Base-by-base conservation (phyloP, 164 flowering plant species). In the Stephania yunnanensis region DNA sequence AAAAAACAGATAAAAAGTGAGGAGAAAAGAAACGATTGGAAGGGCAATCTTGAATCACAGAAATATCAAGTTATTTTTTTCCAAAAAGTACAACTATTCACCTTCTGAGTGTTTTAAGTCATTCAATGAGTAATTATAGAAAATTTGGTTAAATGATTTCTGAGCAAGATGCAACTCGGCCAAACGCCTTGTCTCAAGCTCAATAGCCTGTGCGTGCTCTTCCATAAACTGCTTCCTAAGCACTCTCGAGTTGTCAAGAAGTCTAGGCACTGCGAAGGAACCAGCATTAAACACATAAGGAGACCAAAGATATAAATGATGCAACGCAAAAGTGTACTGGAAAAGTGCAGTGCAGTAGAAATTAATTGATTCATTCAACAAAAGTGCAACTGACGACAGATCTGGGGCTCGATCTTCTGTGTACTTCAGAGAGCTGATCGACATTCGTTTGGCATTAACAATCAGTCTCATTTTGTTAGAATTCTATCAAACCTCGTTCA, bases 191-290 rank as follows among this genome's bases (percentile, higher is more conserved):
- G 85, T 81, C 80, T 91, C 92, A 42, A 84, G 69, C 68, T 89
- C 90, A 68, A 87, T 73, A 22, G 87, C 86, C n/a, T 83, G 84
- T 69, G 85, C 90, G 5, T 86, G 90, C 22, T 89, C 93, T 75
- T 87, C 90, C 52, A 87, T 76, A 3, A 87, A 78, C 73, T 87
- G 87, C 82, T 86, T 84, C 76, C 85, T 78, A 1, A 90, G 73
- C 36, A 89, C 52, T 73, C 89, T 82, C 11, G 88, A 85, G 74
- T 83, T 81, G 7, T 88, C 89, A 46, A 76, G 83, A 25, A 80
- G 77, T 77, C 88, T 78, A 7, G 86, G 85, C 76, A 86, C 92
- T 89, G 71, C 1, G 61, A 7, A 42, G 46, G 45, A 36, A 44
- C 17, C 44, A 15, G n/a, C 7, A 44, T 42, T 69, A 42, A 69